Evolutionary conservation across 1,284 basidiomycete genomes (phyloP).

Genomic region (Puccinia coronata): DNA sequence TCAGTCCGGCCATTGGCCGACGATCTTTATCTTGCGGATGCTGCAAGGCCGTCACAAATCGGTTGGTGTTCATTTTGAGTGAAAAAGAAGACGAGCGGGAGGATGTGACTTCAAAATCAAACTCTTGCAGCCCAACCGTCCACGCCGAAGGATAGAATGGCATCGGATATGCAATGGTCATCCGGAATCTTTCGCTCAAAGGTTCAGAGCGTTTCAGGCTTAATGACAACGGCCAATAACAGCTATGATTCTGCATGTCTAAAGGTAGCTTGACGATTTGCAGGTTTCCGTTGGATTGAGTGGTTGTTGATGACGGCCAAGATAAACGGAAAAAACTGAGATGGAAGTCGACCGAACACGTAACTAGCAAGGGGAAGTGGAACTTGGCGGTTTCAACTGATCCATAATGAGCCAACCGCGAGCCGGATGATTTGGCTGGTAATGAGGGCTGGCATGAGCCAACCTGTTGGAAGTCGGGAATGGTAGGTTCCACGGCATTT

Average conservation of each 20-base stretch:
- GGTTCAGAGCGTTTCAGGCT: conserved; percentile 12
- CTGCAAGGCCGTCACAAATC: conserved; percentile 27
- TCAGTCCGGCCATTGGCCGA: not conserved
- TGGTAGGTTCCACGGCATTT: not conserved
- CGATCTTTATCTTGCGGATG: conserved; percentile 22
- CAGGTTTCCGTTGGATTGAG: not conserved
- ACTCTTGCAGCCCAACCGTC: conserved; percentile 46
- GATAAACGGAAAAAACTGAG: conserved; percentile 19
- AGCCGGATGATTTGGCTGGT: not conserved
- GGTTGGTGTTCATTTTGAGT: conserved; percentile 13
- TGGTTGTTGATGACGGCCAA: not conserved
- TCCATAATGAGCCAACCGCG: not conserved
- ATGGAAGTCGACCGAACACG: conserved; percentile 36
- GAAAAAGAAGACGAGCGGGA: conserved; percentile 6
- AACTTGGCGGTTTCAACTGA: conserved; percentile 21
- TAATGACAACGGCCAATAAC: conserved; percentile 41
- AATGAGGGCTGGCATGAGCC: not conserved
- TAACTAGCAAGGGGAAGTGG: conserved; percentile 36
- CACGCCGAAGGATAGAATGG: conserved; percentile 46
- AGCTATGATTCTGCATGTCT: conserved; percentile 29
- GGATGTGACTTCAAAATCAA: conserved; percentile 30
- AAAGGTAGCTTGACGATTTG: conserved; percentile 9
- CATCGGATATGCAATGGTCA: conserved; percentile 36
- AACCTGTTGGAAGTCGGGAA: conserved; percentile 21
- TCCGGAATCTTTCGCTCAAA: not conserved